Evolutionary conservation across 2,329 filamentous ascomycete genomes (phyloP).

Genomic region (Penicillium sp.): DNA sequence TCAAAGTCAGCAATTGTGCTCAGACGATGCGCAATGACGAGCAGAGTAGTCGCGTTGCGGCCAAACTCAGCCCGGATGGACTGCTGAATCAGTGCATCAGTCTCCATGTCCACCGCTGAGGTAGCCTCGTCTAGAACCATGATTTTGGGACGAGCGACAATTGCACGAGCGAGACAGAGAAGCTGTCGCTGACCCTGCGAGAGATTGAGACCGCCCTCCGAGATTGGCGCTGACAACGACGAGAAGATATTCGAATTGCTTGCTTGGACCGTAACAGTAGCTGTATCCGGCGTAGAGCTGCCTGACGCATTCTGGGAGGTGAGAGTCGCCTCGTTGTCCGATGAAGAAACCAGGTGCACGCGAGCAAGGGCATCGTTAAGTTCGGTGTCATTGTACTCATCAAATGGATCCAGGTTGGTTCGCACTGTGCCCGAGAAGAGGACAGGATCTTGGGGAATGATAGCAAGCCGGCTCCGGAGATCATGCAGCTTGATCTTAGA

Average conservation of each 20-base stretch:
- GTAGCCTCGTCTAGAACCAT: conserved; percentile 83
- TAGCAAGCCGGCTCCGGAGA: conserved; percentile 71
- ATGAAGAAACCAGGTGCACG: conserved; percentile 59
- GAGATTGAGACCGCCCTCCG: conserved; percentile 69
- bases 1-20: conserved; percentile 79
- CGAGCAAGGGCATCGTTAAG: conserved; percentile 69
- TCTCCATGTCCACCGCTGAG: conserved; percentile 74
- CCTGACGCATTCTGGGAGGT: conserved; percentile 62
- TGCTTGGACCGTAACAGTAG: conserved; percentile 27
- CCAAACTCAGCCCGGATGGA: conserved; percentile 73
- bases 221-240: conserved; percentile 63
- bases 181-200: conserved; percentile 36
- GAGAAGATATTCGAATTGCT: conserved; percentile 74
- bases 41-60: conserved; percentile 59
- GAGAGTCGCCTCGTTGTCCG: conserved; percentile 61
- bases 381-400: conserved; percentile 67
- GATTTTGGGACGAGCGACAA: conserved; percentile 71
- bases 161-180: conserved; percentile 42
- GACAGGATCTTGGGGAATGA: conserved; percentile 81
- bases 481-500: conserved; percentile 51
- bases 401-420: conserved; percentile 75
- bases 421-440: conserved; percentile 78
- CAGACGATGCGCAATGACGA: conserved; percentile 75
- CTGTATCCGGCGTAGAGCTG: conserved; percentile 18
- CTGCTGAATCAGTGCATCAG: conserved; percentile 72